Percentiles rank a stretch among this genome's conserved stretches.
phyloP scores from a whole-genome alignment of 805 yeast genomes.

The Metschnikowia amazonensis region DNA sequence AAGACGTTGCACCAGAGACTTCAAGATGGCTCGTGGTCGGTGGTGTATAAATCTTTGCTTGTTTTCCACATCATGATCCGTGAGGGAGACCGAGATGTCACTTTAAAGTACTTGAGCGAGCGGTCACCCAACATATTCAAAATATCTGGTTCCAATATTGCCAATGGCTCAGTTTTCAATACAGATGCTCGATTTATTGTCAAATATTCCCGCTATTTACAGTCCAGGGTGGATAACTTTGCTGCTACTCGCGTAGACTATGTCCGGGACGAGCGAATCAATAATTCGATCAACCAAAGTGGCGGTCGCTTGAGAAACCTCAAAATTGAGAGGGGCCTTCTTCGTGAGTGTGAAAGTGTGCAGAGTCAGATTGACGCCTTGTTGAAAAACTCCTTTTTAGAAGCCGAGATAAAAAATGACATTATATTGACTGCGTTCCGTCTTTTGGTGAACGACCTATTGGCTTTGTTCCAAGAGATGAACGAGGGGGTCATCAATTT shows the following conservation, averaged over 20 bases:
- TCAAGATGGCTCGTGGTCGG: slow-evolving; percentile 84
- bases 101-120: slow-evolving; percentile 55
- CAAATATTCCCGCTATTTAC: slow-evolving; percentile 70
- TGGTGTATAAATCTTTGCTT: slow-evolving; percentile 79
- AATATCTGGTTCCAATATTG: slow-evolving; percentile 34
- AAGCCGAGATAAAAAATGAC: slow-evolving; percentile 80
- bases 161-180: slow-evolving; percentile 34
- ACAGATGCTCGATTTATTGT: slow-evolving; percentile 54
- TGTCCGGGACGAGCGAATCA: slow-evolving; percentile 62
- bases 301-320: slow-evolving; percentile 64
- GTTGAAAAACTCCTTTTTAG: slow-evolving; percentile 69
- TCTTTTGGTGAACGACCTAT: slow-evolving; percentile 82
- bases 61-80: slow-evolving; percentile 88
- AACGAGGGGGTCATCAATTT: slow-evolving; percentile 95
- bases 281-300: slow-evolving; percentile 41
- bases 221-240: slow-evolving; percentile 65
- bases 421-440: slow-evolving; percentile 80
- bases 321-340: slow-evolving; percentile 70
- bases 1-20: slow-evolving; percentile 57
- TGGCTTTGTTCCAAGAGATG: slow-evolving; percentile 80
- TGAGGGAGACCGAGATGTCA: slow-evolving; percentile 81
- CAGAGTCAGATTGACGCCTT: slow-evolving; percentile 76
- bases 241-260: slow-evolving; percentile 66
- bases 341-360: slow-evolving; percentile 82
- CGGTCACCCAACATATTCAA: slow-evolving; percentile 49